Evolutionary conservation across 371 early-diverging fungal species (phyloP), one percentile per base, ranked within the genome.

Genomic region (Mucor velutinosus): DNA sequence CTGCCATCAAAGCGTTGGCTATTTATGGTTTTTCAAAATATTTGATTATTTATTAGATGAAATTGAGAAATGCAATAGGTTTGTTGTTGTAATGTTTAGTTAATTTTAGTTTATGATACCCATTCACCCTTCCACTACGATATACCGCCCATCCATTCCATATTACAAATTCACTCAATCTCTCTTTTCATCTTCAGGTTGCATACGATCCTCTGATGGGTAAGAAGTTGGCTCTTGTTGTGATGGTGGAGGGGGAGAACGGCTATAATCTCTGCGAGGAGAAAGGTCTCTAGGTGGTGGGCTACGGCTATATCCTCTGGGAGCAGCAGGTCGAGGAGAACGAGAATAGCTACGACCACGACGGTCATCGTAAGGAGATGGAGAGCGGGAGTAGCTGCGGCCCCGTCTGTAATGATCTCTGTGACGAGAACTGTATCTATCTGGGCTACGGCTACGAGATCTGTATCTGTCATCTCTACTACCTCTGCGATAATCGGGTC

Each of bases 321-420:
- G 27, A 17, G 33, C 32, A n/a, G 51, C 61, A 43, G 58, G 39
- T n/a, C 59, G 49, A 11, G 35, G 58, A 30, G 67, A 61, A 8
- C 61, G 45, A 41, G 61, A 64, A 32, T 62, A 41, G 30, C 43
- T 51, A 49, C 59, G 47, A 15, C 60, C n/a, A 17, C 68, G 62
- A 37, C 66, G 60, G 19, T 45, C 45, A 45, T 45, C 51, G 23
- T 65, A 65, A 57, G 61, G 61, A 27, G 72, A 60, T 29, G 65
- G 47, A 0, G 60, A 60, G 8, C 65, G 70, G 27, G 70, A 69
- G 27, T 69, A 63, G 25, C 70, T 73, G 35, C 59, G 62, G 8
- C 63, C 19, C 27, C 66, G 49, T 19, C 21, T 19, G 35, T 32
- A 62, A 41, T 39, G 4, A n/a, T 56, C 57, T 49, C 69, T 53